Percentiles rank a stretch among this genome's conserved stretches.
phyloP scores from a whole-genome alignment of 2,329 filamentous ascomycete species.

The Harringtonia lauricola region DNA sequence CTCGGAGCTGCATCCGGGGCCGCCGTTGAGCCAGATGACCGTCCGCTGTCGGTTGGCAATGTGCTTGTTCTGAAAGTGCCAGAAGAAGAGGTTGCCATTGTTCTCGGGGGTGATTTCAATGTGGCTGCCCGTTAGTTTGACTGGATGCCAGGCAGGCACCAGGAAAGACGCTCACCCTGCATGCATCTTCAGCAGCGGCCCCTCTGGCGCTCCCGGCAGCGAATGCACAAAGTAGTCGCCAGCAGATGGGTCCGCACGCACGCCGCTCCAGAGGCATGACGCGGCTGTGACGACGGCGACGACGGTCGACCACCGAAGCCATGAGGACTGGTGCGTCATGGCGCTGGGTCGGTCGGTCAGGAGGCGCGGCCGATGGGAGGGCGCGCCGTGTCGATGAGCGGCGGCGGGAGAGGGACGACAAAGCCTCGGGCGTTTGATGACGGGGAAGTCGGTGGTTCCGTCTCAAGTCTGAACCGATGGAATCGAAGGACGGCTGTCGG shows the following conservation, averaged over 20 bases:
- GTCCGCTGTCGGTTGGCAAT: slow-evolving; percentile 86
- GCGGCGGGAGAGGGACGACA: neutral
- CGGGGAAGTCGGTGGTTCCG: no score
- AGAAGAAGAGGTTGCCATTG: slow-evolving; percentile 96
- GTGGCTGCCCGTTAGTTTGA: no score
- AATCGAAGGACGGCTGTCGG: no score
- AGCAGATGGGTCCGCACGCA: slow-evolving; percentile 39
- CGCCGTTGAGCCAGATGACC: slow-evolving; percentile 94
- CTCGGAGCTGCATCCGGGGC: slow-evolving; percentile 93
- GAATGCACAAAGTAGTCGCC: slow-evolving; percentile 85
- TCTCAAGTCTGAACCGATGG: no score
- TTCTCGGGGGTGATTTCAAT: slow-evolving; percentile 77
- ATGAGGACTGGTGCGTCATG: slow-evolving; percentile 4
- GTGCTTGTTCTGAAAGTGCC: slow-evolving; percentile 93
- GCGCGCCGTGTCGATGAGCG: neutral
- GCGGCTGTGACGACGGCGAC: slow-evolving; percentile 25
- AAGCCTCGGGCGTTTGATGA: no score
- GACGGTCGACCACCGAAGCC: slow-evolving; percentile 15
- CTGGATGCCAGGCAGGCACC: no score
- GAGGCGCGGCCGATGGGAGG: neutral
- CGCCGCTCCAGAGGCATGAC: slow-evolving; percentile 24
- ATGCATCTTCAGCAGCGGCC: slow-evolving; percentile 87
- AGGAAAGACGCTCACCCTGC: slow-evolving; percentile 59
- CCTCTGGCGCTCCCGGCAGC: slow-evolving; percentile 73
- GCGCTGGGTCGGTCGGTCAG: neutral